Conservation (phyloP, 1,139 yeast species). For the Hemisphaericaspora subhashii region DNA sequence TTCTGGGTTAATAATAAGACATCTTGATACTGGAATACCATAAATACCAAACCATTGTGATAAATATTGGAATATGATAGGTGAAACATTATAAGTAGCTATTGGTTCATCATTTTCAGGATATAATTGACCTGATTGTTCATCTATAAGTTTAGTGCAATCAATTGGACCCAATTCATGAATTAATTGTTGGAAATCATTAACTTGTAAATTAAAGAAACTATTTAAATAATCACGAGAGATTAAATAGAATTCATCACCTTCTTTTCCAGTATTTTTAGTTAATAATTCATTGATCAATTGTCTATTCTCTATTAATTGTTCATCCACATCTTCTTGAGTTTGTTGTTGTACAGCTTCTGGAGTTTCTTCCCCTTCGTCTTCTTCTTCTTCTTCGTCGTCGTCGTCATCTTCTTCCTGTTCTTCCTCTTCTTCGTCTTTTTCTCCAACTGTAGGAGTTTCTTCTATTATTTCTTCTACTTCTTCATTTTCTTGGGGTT, state of each 20-base stretch:
- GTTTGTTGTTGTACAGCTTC: not conserved
- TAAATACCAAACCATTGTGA: conserved; percentile 55
- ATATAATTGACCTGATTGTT: conserved; percentile 30
- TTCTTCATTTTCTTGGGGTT: not conserved
- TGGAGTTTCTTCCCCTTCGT: not conserved
- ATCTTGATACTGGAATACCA: conserved; percentile 48
- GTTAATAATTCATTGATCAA: conserved; percentile 24
- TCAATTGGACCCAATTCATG: conserved; percentile 34
- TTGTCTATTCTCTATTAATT: conserved; percentile 21
- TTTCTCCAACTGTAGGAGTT: not conserved
- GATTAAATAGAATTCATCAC: conserved; percentile 40
- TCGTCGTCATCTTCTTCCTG: not conserved
- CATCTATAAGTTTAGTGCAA: conserved; percentile 30
- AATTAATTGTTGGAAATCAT: conserved; percentile 27
- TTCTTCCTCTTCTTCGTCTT: not conserved
- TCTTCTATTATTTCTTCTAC: not conserved
- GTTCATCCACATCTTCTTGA: conserved; percentile 9
- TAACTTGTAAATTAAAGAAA: conserved; percentile 27
- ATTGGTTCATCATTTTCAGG: conserved; percentile 30
- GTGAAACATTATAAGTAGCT: conserved; percentile 36
- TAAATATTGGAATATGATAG: conserved; percentile 43
- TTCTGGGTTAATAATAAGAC: conserved; percentile 36
- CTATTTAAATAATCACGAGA: conserved; percentile 29
- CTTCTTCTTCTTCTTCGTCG: not conserved
- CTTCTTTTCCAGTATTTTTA: conserved; percentile 25